Evolutionary conservation across 2,329 filamentous ascomycete genomes (phyloP).

Genomic region (Gliomastix tumulicola): DNA sequence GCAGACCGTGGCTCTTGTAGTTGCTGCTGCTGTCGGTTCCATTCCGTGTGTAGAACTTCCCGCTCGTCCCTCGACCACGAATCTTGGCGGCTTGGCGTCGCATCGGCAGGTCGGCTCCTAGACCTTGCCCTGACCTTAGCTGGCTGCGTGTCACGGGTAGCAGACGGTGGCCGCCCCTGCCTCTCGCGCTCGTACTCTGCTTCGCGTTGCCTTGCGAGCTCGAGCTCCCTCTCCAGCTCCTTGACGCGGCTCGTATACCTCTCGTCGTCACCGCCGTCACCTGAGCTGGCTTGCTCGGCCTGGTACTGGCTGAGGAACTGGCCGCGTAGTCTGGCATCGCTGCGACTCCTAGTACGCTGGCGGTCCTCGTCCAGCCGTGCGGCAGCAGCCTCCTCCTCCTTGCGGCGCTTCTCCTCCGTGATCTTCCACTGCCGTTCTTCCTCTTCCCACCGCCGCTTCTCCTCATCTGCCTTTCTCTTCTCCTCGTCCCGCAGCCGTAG

Average conservation of each 20-base stretch:
- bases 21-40: slow-evolving; percentile 33
- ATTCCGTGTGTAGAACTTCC: slow-evolving; percentile 53
- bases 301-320: slow-evolving; percentile 86
- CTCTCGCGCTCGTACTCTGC: slow-evolving; percentile 54
- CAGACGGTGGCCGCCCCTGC: slow-evolving; percentile 31
- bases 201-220: slow-evolving; percentile 56
- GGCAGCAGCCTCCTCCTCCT: slow-evolving; percentile 69
- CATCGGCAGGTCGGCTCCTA: slow-evolving; percentile 27
- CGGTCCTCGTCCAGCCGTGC: slow-evolving; percentile 61
- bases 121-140: slow-evolving; percentile 26
- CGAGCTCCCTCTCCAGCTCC: slow-evolving; percentile 69
- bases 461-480: slow-evolving; percentile 53
- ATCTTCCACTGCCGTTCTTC: slow-evolving; percentile 71
- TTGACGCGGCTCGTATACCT: slow-evolving; percentile 63
- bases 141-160: not conserved
- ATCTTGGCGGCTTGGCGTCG: slow-evolving; percentile 44
- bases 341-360: slow-evolving; percentile 51
- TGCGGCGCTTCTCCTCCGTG: slow-evolving; percentile 64
- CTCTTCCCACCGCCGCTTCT: slow-evolving; percentile 70
- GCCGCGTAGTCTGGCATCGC: slow-evolving; percentile 65
- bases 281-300: slow-evolving; percentile 47
- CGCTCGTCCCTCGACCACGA: slow-evolving; percentile 60
- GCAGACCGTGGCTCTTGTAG: slow-evolving; percentile 13
- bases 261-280: slow-evolving; percentile 20
- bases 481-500: slow-evolving; percentile 53